phyloP scores from a whole-genome alignment of 805 yeast genomes.

The Nakazawaea wickerhamii region DNA sequence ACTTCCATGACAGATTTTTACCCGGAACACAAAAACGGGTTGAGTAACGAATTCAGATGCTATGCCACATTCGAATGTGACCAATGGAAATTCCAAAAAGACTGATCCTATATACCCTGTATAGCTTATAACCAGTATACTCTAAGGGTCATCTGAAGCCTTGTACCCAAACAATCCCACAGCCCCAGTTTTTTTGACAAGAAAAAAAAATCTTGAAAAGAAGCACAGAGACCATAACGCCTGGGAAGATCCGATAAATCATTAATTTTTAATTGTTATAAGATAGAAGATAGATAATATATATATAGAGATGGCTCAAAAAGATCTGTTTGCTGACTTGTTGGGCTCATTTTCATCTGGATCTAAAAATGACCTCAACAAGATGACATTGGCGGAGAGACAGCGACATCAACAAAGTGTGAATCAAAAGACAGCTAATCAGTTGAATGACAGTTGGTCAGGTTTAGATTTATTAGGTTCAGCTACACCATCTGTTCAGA shows the following conservation, averaged over 20 bases:
- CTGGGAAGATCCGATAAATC: no score
- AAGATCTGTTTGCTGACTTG: slow-evolving; percentile 40
- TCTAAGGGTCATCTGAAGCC: no score
- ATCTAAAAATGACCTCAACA: slow-evolving; percentile 22
- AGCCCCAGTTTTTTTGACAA: background rate
- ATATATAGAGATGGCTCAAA: slow-evolving; percentile 4
- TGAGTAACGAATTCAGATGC: slow-evolving; percentile 84
- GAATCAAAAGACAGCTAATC: background rate
- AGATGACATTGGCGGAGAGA: slow-evolving; percentile 30
- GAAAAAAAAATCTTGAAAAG: background rate
- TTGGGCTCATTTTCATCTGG: slow-evolving; percentile 25
- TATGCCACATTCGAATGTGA: slow-evolving; percentile 72
- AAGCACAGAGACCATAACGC: background rate
- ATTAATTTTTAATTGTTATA: background rate
- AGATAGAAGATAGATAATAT: background rate
- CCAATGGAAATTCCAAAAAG: slow-evolving; percentile 51
- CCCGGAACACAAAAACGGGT: slow-evolving; percentile 81
- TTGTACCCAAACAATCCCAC: background rate
- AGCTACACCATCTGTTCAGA: slow-evolving; percentile 13
- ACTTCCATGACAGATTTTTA: slow-evolving; percentile 56
- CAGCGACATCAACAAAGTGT: slow-evolving; percentile 18
- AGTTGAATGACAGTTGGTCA: slow-evolving; percentile 23
- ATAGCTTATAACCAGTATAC: background rate
- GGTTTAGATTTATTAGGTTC: slow-evolving; percentile 33
- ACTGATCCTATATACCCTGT: background rate